Base-by-base conservation (phyloP, 1,284 basidiomycete species). In the Vanrija sp. region DNA sequence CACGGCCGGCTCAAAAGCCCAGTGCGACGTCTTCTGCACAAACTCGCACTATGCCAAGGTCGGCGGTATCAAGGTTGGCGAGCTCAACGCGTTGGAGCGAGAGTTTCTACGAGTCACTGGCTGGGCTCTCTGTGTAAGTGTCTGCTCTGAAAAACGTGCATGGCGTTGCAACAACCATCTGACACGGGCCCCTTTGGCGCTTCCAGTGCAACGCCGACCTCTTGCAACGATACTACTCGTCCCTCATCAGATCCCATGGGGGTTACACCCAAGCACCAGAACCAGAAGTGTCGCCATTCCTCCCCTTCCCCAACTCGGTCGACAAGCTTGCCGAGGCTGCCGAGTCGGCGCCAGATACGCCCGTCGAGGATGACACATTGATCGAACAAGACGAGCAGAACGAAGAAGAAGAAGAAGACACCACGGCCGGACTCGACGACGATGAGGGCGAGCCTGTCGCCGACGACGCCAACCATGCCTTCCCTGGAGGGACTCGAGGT, bases 21-120 rank as follows among this genome's bases (percentile, higher is more conserved):
- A 95, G 51, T 94, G 89, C 76, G 93, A 97, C 78, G 84, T 86
- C 18, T 96, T 96, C 74, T 93, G 89, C 78, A 90, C 89, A 45
- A 96, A 96, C 74, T 84, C 83, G 49, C 84, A 92, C 68, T 96
- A 96, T 77, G 90, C 93, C 28, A 89, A 88, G 78, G 91, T 97
- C 38, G 93, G 93, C 63, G 93, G 93, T 49, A 91, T 96, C 72
- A 86, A 89, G 63, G 81, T 91, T 52, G 80, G 82, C 55, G 93
- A 97, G 78, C 85, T 97, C 74, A 94, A 95, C 78, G 80, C 89
- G 63, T 84, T 97, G 59, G 93, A 97, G 79, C 82, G 89, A 69
- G 93, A 96, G 73, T 92, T 97, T 73, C 82, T 96, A 42, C 81
- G 82, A 58, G 86, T 86, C 70, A 91, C 94, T 52, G 89, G 94